These are phyloP conservation scores for Boletus calvinii DNA, from an alignment of 1,284 basidiomycete species.

Conservation along the genomic window DNA sequence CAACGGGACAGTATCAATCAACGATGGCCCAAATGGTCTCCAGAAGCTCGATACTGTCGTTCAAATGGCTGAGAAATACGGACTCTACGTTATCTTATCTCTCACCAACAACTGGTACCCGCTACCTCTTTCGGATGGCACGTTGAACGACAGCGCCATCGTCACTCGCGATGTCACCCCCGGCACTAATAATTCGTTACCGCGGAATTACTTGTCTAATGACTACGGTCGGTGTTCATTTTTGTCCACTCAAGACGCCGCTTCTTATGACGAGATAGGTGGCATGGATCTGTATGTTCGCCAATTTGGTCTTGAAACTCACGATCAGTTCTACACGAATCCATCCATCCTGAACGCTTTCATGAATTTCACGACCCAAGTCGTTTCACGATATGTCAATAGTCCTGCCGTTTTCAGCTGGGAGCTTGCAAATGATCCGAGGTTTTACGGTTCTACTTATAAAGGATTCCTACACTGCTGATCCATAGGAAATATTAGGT, in stretches of 20 bases:
- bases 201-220: conserved; percentile 56
- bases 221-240: conserved; percentile 49
- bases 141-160: conserved; percentile 17
- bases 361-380: conserved; percentile 52
- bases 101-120: conserved; percentile 75
- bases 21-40: conserved; percentile 63
- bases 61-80: conserved; percentile 55
- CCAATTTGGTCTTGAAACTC: conserved; percentile 44
- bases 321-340: conserved; percentile 61
- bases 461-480: not conserved
- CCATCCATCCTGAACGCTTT: conserved; percentile 49
- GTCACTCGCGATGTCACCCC: conserved; percentile 35
- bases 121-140: conserved; percentile 18
- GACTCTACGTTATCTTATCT: conserved; percentile 58
- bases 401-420: conserved; percentile 54
- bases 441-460: conserved; percentile 31
- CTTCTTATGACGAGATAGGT: conserved; percentile 35
- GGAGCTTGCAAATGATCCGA: conserved; percentile 66
- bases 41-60: conserved; percentile 67
- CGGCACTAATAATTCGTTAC: conserved; percentile 41
- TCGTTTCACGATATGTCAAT: conserved; percentile 55
- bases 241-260: not conserved
- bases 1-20: conserved; percentile 50
- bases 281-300: conserved; percentile 68
- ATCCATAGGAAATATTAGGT: conserved; percentile 38